These are phyloP conservation scores for Suillus decipiens DNA, from an alignment of 768 basidiomycete genomes.

Conservation along the genomic window DNA sequence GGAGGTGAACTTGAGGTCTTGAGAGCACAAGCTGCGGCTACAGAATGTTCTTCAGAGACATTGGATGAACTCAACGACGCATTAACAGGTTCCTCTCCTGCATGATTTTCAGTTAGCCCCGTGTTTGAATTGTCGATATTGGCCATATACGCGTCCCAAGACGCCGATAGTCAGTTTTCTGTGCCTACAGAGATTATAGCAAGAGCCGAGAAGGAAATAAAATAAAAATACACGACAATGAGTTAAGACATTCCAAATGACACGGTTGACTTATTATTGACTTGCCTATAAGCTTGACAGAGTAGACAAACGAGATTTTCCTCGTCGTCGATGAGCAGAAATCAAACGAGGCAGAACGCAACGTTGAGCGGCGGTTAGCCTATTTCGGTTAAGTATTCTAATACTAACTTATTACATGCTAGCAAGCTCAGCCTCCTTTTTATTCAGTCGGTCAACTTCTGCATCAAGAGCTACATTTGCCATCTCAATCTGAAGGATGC, in stretches of 20 bases:
- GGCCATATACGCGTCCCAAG: constrained; percentile 82
- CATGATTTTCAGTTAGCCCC: constrained; percentile 45
- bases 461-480: constrained; percentile 87
- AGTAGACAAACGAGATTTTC: neutral
- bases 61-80: constrained; percentile 11
- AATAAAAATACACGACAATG: constrained; percentile 7
- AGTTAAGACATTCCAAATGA: neutral
- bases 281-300: constrained; percentile 1
- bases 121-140: constrained; percentile 53
- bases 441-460: constrained; percentile 66
- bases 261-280: neutral
- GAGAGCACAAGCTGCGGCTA: constrained; percentile 9
- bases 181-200: constrained; percentile 12
- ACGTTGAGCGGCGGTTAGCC: constrained; percentile 1
- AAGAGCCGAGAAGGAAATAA: constrained; percentile 14
- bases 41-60: constrained; percentile 22
- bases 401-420: constrained; percentile 24
- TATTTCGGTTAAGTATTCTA: neutral
- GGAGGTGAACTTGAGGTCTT: constrained; percentile 15
- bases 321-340: constrained; percentile 1
- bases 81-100: constrained; percentile 11
- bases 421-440: constrained; percentile 62
- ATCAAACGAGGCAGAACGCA: constrained; percentile 4
- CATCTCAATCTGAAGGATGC: constrained; percentile 91
- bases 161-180: constrained; percentile 43